Conservation (phyloP, 2,329 filamentous ascomycete genomes). For the Pestalotiopsis sp. region DNA sequence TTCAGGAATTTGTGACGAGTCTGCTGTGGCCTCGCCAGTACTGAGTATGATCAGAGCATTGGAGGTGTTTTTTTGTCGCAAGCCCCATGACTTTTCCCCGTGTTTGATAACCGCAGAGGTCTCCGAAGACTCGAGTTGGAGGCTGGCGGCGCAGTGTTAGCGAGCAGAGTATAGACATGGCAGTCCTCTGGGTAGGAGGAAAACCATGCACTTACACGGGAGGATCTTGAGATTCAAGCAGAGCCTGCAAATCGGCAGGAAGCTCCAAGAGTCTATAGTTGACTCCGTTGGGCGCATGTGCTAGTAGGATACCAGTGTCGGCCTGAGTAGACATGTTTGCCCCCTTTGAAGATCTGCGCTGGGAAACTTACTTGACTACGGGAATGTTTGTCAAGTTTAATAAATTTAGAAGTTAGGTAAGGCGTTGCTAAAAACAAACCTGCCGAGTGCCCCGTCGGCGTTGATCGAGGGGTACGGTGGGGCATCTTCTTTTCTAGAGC, state of each 20-base stretch:
- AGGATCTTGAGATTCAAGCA: constrained; percentile 54
- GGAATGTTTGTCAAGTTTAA: not conserved
- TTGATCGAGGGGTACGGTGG: not conserved
- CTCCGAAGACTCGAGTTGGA: constrained; percentile 50
- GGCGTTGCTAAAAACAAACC: not conserved
- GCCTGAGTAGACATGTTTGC: constrained; percentile 45
- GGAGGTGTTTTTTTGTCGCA: constrained; percentile 68
- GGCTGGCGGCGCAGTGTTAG: constrained; percentile 31
- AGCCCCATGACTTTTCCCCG: constrained; percentile 52
- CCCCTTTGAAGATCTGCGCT: not conserved
- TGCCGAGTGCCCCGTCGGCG: not conserved
- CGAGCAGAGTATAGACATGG: not conserved
- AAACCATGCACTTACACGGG: constrained; percentile 45
- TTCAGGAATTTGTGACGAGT: constrained; percentile 25
- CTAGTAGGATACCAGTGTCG: constrained; percentile 47
- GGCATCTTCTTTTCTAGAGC: not conserved
- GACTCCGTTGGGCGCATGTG: constrained; percentile 46
- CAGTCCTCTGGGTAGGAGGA: constrained; percentile 16
- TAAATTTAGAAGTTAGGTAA: not conserved
- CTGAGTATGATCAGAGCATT: constrained; percentile 62
- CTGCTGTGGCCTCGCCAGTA: constrained; percentile 21
- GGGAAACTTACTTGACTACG: not conserved
- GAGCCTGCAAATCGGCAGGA: constrained; percentile 55
- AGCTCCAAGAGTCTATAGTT: constrained; percentile 64
- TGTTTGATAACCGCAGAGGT: constrained; percentile 54